Evolutionary conservation across 176 grass and related monocot genomes (phyloP).

Genomic region (Panicum miliaceum): DNA sequence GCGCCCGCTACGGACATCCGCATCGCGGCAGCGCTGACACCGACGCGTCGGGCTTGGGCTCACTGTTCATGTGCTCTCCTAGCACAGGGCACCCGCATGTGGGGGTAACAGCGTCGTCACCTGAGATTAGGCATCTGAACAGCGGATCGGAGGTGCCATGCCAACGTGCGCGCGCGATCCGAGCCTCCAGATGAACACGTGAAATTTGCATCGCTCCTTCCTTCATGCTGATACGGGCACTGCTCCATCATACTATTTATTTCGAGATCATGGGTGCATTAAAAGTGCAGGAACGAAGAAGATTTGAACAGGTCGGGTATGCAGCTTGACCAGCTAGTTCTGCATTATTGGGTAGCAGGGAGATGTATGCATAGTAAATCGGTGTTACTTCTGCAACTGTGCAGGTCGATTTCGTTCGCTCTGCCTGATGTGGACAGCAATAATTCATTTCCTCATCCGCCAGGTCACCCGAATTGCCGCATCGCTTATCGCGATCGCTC

Average conservation of each 20-base stretch:
- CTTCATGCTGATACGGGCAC: background rate
- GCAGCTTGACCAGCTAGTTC: background rate
- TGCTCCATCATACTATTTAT: too few relatives aligned
- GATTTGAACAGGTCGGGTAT: background rate
- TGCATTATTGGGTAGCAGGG: background rate
- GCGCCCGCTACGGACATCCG: background rate
- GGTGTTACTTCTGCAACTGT: background rate
- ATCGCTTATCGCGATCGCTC: background rate
- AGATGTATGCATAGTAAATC: background rate
- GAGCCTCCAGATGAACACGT: background rate
- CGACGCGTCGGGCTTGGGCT: background rate
- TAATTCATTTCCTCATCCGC: slow-evolving; percentile 5
- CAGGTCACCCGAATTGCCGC: background rate
- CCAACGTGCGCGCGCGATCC: background rate
- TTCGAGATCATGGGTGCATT: background rate
- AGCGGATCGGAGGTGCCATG: too few relatives aligned
- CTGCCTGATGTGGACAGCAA: background rate
- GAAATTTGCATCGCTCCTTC: background rate
- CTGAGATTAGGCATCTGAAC: background rate
- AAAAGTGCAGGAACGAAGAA: background rate
- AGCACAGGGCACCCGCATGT: background rate
- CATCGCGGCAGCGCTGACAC: background rate
- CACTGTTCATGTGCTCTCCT: background rate
- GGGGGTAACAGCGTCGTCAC: background rate
- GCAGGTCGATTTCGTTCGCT: slow-evolving; percentile 1